Base-by-base conservation (phyloP, 2,329 filamentous ascomycete species). In the Byssothecium circinans region DNA sequence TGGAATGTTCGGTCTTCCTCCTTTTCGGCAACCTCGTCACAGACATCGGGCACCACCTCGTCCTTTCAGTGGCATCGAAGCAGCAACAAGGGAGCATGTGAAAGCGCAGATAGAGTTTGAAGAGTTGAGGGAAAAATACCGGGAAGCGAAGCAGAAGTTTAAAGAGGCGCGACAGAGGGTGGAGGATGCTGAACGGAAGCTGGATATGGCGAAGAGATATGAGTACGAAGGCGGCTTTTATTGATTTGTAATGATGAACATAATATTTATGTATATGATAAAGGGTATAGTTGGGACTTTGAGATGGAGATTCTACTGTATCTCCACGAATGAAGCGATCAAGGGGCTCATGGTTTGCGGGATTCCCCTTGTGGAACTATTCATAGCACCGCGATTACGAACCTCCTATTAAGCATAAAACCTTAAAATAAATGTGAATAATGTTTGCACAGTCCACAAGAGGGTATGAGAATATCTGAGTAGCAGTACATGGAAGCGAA, bases 71-170 rank as follows among this genome's bases (percentile, higher is more conserved):
- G 20, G 18, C 14, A 40, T 60, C n/a, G 56, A 60, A 36, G 41
- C 50, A 30, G 57, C 54, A 2, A 60, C 56, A 30, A 46, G 57
- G 32, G 42, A 37, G 17, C 56, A 58, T 23, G 44, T 54, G 14
- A 46, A 52, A 23, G 56, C 55, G 7, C 38, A 47, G 22, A 49
- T 35, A 11, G 47, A 54, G 11, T 54, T 50, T n/a, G 43, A 54
- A 32, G 56, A 58, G 19, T 51, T 39, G 2, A 58, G 54, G 43
- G 50, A 52, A 34, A 56, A 57, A 30, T 50, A 53, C 15, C 52
- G 54, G 12, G 52, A 57, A 20, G 56, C 50, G 4, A 54, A 54
- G 38, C 47, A 55, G 43, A 57, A 54, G 30, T 38, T 57, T 10
- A 41, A 53, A 10, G 45, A 55, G 20, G 56, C 57, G n/a, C 41